Conservation (phyloP, 257 asterid species). For the Gynochthodes officinalis region DNA sequence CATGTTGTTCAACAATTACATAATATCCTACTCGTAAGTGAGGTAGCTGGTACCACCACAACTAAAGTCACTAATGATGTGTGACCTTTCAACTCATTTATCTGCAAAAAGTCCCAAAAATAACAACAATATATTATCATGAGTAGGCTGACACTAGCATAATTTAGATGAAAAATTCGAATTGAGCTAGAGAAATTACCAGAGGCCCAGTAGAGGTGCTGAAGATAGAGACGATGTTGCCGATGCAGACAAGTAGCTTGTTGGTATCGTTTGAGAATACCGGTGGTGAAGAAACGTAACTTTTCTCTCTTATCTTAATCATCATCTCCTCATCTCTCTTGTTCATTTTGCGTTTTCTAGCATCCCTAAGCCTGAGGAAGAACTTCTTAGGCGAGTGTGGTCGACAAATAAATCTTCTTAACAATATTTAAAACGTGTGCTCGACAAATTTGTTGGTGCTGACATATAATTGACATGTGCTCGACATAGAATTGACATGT, state of each 20-base stretch:
- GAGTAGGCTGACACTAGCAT: too few species aligned
- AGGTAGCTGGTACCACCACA: conserved; percentile 62
- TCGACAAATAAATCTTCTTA: too few species aligned
- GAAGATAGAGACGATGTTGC: conserved; percentile 76
- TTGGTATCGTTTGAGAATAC: conserved; percentile 85
- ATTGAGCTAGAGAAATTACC: conserved; percentile 27
- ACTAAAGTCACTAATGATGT: conserved; percentile 72
- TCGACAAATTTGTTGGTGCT: too few species aligned
- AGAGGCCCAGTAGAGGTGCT: conserved; percentile 90
- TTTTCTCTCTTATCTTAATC: conserved; percentile 62
- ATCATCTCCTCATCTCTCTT: not conserved
- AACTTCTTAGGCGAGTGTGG: too few species aligned
- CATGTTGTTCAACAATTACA: conserved; percentile 84
- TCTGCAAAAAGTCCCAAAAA: conserved; percentile 33
- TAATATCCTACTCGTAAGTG: conserved; percentile 45
- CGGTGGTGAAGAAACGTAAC: conserved; percentile 73
- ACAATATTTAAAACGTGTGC: too few species aligned
- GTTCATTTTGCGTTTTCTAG: too few species aligned
- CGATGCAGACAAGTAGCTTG: conserved; percentile 80
- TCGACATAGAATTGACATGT: too few species aligned
- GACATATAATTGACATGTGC: too few species aligned
- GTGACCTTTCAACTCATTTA: conserved; percentile 84
- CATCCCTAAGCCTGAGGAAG: too few species aligned
- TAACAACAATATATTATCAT: not conserved
- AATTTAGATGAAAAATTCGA: too few species aligned